These are phyloP conservation scores for Microascus cirrosus DNA, from an alignment of 2,329 filamentous ascomycete genomes.

Conservation along the genomic window DNA sequence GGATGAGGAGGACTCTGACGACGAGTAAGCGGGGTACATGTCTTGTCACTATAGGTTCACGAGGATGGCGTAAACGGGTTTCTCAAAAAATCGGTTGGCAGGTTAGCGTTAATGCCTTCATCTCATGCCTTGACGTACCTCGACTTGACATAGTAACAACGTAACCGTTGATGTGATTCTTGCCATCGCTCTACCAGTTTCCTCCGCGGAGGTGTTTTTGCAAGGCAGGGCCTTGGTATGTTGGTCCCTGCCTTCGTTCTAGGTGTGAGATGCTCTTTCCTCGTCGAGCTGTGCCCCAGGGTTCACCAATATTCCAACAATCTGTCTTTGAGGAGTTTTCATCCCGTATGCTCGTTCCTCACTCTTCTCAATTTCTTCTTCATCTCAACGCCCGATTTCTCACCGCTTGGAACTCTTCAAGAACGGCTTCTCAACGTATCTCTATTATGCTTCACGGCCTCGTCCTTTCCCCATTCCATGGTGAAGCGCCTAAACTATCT, in stretches of 20 bases:
- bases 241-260: neutral
- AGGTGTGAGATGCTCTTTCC: neutral
- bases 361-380: neutral
- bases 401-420: neutral
- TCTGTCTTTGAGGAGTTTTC: neutral
- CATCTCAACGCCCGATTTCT: neutral
- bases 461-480: neutral
- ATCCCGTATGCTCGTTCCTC: neutral
- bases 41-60: slow-evolving; percentile 3
- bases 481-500: no score
- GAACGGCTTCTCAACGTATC: neutral
- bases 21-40: slow-evolving; percentile 42
- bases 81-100: slow-evolving; percentile 3
- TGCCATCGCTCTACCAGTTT: neutral
- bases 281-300: neutral
- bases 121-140: slow-evolving; percentile 3
- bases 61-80: slow-evolving; percentile 6
- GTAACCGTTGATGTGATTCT: neutral
- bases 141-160: slow-evolving; percentile 2
- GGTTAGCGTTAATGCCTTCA: slow-evolving; percentile 22
- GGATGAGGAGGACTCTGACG: slow-evolving; percentile 55
- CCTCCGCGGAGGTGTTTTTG: neutral
- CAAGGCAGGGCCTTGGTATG: neutral
- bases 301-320: neutral
- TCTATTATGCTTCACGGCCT: neutral